These are phyloP conservation scores for Fusarium graminum DNA, from an alignment of 2,329 filamentous ascomycete genomes.

Conservation along the genomic window DNA sequence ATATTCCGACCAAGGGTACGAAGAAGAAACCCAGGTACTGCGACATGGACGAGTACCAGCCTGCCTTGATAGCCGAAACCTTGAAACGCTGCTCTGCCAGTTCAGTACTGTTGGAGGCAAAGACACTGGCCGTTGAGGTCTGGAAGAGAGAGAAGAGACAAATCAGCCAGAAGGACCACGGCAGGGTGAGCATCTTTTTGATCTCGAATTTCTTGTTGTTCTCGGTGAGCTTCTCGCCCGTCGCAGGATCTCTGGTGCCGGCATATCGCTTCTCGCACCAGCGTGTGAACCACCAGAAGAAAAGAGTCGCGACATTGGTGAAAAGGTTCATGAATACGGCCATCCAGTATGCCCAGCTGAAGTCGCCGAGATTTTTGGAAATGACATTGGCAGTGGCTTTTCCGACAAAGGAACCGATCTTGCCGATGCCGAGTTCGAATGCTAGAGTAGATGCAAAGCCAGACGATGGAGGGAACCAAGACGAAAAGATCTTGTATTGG, in stretches of 20 bases:
- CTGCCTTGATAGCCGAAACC: slow-evolving; percentile 66
- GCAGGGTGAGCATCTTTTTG: slow-evolving; percentile 66
- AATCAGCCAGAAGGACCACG: slow-evolving; percentile 71
- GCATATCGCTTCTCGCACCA: slow-evolving; percentile 63
- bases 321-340: slow-evolving; percentile 74
- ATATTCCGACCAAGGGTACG: slow-evolving; percentile 67
- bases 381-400: slow-evolving; percentile 72
- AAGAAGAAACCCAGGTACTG: slow-evolving; percentile 71
- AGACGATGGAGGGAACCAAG: slow-evolving; percentile 72
- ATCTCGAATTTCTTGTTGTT: slow-evolving; percentile 70
- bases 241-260: slow-evolving; percentile 65
- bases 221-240: slow-evolving; percentile 70
- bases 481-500: slow-evolving; percentile 74
- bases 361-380: slow-evolving; percentile 67
- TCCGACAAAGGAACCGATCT: slow-evolving; percentile 71
- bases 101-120: slow-evolving; percentile 70
- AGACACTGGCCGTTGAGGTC: slow-evolving; percentile 67
- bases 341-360: slow-evolving; percentile 73
- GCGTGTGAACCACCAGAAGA: slow-evolving; percentile 69
- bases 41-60: slow-evolving; percentile 70
- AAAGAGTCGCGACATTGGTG: slow-evolving; percentile 66
- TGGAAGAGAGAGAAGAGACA: slow-evolving; percentile 69
- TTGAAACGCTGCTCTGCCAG: slow-evolving; percentile 71
- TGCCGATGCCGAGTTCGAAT: slow-evolving; percentile 71
- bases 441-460: slow-evolving; percentile 73